phyloP scores from a whole-genome alignment of 495 filamentous ascomycete genomes.

The Trichoderma orchidacearum region DNA sequence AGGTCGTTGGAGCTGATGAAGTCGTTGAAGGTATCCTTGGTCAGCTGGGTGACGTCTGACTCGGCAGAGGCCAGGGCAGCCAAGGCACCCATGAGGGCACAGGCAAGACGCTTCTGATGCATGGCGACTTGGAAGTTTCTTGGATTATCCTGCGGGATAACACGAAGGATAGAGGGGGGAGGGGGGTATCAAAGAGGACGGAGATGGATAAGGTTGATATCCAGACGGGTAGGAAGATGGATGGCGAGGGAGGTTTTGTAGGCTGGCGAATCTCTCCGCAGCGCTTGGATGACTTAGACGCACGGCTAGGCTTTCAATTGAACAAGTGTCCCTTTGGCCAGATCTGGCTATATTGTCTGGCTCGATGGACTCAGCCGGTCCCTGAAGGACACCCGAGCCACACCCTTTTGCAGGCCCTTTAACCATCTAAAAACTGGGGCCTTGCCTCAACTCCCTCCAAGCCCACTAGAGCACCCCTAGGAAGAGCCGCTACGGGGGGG shows the following conservation, averaged over 20 bases:
- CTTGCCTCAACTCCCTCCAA: not conserved
- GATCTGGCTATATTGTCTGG: not conserved
- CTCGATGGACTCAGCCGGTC: not conserved
- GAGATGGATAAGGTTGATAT: not conserved
- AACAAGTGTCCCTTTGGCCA: constrained; percentile 1
- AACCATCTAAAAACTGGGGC: not conserved
- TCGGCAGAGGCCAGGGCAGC: constrained; percentile 44
- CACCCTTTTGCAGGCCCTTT: not conserved
- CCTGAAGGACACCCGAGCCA: not conserved
- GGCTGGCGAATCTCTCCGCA: not conserved
- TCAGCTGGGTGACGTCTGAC: constrained; percentile 75
- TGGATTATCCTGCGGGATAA: not conserved
- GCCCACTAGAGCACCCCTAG: not conserved
- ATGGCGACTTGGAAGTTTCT: not conserved
- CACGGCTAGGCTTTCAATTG: not conserved
- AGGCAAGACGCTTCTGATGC: constrained; percentile 3
- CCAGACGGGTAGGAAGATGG: not conserved
- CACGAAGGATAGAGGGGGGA: not conserved
- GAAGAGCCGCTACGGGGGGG: not conserved
- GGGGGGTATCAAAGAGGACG: not conserved
- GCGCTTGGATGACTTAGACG: not conserved
- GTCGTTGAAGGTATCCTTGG: constrained; percentile 67
- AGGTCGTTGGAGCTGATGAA: constrained; percentile 80
- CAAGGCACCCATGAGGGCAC: constrained; percentile 45
- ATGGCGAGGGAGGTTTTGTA: not conserved